These are phyloP conservation scores for Leishmania mexicana DNA, from an alignment of 208 protist species.

Conservation along the genomic window DNA sequence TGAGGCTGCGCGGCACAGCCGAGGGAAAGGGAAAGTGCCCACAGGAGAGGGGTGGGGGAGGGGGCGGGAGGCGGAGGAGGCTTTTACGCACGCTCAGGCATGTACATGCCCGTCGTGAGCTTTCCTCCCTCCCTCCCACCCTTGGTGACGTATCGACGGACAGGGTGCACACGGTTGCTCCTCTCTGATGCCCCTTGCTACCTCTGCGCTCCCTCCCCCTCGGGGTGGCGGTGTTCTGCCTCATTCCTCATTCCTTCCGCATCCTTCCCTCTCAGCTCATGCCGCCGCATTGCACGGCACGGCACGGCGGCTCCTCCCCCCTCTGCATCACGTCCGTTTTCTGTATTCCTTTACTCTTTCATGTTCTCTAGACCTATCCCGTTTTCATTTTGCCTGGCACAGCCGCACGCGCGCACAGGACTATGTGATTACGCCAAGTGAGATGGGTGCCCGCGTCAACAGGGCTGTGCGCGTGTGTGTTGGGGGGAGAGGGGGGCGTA, in stretches of 20 bases:
- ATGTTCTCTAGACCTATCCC: background rate
- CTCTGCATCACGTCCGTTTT: no score
- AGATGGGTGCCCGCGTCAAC: background rate
- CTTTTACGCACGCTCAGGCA: background rate
- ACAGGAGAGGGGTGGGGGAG: background rate
- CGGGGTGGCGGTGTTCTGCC: background rate
- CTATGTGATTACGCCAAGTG: background rate
- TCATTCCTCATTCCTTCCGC: background rate
- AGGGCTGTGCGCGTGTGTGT: background rate
- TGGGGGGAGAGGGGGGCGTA: background rate
- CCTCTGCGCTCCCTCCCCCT: background rate
- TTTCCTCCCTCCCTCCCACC: background rate
- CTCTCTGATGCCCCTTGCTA: background rate
- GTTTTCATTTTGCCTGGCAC: background rate
- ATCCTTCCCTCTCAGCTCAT: background rate
- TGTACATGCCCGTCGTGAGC: background rate
- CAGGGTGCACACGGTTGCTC: background rate
- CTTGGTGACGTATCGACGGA: background rate
- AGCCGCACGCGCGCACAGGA: background rate
- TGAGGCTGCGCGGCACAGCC: background rate
- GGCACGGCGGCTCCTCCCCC: background rate
- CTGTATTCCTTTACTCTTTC: background rate
- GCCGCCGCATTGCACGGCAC: background rate
- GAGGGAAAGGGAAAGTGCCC: background rate
- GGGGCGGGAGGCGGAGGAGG: no score